Conservation (phyloP, 345 rosid genomes). For the Populus tremula region DNA sequence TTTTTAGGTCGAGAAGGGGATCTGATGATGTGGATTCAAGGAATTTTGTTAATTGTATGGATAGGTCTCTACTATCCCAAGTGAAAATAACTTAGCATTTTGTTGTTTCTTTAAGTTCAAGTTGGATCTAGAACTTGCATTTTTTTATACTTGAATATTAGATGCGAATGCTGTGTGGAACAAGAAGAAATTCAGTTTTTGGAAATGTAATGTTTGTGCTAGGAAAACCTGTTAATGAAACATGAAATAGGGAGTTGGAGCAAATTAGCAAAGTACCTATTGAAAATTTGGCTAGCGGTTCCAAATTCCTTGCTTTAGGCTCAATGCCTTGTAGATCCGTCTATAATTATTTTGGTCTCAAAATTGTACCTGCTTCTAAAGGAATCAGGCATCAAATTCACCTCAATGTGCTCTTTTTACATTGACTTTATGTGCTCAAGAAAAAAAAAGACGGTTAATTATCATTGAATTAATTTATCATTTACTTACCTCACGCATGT, state of each 20-base stretch:
- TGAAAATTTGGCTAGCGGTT: not conserved
- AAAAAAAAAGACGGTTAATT: too few species aligned
- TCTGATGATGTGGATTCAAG: not conserved
- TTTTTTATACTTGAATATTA: not conserved
- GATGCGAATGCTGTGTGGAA: not conserved
- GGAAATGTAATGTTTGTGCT: not conserved
- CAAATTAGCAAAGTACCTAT: not conserved
- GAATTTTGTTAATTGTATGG: not conserved
- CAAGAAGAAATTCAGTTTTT: not conserved
- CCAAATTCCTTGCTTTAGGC: not conserved
- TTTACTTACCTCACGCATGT: conserved; percentile 8
- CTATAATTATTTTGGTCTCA: too few species aligned
- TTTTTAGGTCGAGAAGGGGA: not conserved
- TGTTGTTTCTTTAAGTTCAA: too few species aligned
- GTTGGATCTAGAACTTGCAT: not conserved
- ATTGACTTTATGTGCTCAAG: too few species aligned
- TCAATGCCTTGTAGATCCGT: too few species aligned
- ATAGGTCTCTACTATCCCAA: not conserved
- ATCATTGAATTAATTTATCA: too few species aligned
- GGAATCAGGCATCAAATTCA: too few species aligned
- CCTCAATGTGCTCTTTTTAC: too few species aligned
- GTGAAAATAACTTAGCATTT: too few species aligned
- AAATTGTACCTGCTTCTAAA: too few species aligned
- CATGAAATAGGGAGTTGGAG: not conserved
- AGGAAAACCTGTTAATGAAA: not conserved